A percentile compares a stretch with the other conserved stretches of the same genome.
These are phyloP conservation scores for Neckera pumila DNA, from an alignment of 225 moss, liverwort and hornwort species.

Conservation along the genomic window DNA sequence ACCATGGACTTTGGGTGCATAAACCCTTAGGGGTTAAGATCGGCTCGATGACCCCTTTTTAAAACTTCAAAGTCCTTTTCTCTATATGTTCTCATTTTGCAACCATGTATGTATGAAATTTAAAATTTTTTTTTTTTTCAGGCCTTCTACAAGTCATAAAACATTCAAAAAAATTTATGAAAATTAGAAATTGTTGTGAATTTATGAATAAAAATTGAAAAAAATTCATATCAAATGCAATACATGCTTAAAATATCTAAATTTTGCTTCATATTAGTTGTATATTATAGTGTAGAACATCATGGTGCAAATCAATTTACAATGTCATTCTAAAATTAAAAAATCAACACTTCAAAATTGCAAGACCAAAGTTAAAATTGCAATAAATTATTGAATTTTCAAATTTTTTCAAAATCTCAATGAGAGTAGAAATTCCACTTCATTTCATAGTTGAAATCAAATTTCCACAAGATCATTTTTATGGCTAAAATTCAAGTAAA, in stretches of 20 bases:
- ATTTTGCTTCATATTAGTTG: background rate
- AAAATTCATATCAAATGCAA: background rate
- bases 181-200: background rate
- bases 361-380: background rate
- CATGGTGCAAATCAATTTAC: background rate
- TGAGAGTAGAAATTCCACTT: background rate
- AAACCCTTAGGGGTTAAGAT: background rate
- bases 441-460: fast-evolving
- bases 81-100: no score
- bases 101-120: no score
- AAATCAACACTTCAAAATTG: no score
- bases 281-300: background rate
- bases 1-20: background rate
- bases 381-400: background rate
- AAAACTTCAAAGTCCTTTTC: background rate
- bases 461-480: background rate
- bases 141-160: background rate
- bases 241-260: background rate
- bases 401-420: background rate
- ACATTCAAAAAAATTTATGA: no score
- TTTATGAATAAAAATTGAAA: background rate
- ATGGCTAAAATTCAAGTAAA: background rate
- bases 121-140: background rate
- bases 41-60: fast-evolving
- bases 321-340: background rate